Conservation (phyloP, 108 stramenopile genomes). For the Skeletonema menzelii region DNA sequence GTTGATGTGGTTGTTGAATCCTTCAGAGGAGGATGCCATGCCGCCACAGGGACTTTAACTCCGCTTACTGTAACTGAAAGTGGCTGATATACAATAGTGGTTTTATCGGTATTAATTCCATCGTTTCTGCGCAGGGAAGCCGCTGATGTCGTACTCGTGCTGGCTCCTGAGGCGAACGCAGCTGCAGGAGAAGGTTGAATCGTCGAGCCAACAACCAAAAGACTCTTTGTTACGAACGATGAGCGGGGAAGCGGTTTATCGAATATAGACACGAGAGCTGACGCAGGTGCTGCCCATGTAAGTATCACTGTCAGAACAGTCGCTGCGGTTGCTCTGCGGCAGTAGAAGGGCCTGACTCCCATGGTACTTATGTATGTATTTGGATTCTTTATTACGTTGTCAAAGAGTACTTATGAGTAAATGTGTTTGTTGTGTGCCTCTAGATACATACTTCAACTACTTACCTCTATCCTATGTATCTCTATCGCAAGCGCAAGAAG, state of each 20-base stretch:
- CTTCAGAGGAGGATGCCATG: slow-evolving; percentile 49
- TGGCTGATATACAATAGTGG: not conserved
- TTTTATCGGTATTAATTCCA: not conserved
- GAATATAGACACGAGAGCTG: not conserved
- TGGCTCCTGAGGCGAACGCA: not conserved
- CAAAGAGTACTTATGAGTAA: no score
- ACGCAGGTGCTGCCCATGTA: not conserved
- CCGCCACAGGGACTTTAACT: slow-evolving; percentile 54
- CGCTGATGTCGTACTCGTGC: not conserved
- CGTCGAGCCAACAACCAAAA: not conserved
- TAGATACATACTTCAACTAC: no score
- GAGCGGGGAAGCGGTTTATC: not conserved
- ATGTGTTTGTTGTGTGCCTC: no score
- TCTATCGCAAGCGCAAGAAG: no score
- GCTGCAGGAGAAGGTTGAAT: not conserved
- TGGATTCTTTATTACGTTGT: no score
- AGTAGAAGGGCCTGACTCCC: not conserved
- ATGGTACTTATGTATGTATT: not conserved
- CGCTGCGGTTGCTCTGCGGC: not conserved
- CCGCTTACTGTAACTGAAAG: slow-evolving; percentile 8
- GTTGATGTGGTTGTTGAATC: not conserved
- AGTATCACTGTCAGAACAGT: not conserved
- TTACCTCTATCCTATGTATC: no score
- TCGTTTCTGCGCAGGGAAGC: not conserved
- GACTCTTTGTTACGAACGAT: not conserved